Evolutionary conservation across 352 stramenopile species (phyloP), one percentile per base, ranked within the genome.

Genomic region (Pythium coloratum): DNA sequence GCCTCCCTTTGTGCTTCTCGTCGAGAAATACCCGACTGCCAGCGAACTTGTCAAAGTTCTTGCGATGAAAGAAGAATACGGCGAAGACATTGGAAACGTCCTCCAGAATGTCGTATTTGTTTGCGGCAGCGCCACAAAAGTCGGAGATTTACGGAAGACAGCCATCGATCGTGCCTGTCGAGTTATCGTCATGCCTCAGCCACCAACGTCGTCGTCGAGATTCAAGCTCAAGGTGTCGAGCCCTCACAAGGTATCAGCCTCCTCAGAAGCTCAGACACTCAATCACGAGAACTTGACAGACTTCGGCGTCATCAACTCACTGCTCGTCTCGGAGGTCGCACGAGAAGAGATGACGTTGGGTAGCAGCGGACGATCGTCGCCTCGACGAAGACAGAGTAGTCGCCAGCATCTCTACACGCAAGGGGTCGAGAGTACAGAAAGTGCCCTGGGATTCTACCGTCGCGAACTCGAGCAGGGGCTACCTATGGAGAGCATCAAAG

Each of bases 401-500:
- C 73, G 64, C 9, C 57, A 65, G 26, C 38, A 70, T 36, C 57
- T 56, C 4, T 56, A 67, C 24, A 24, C 32, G 2, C 54, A 61
- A 32, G 34, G 14, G 12, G 10, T 20, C 30, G 65, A 67, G 6
- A 33, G 20, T 20, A 60, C 20, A 24, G 67, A 54, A 26, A 61
- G 9, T 16, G 59, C 51, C 46, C 55, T 34, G 46, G 64, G 14
- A 44, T 50, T 69, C 26, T 89, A 78, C 50, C 77, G 72, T 34
- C 77, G 73, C 9, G 76, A 86, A 18, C 26, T 86, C 2, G 76
- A 85, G 14, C 81, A 86, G 59, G 81, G 78, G 2, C 63, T 89
- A 10, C 81, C 81, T 0, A 20, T 82, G n/a, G 81, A 87, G 53
- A 88, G 78, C 38, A 81, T 84, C 6, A 83, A 87, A 55, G 33